Evolutionary conservation across 768 basidiomycete species (phyloP).

Genomic region (Russula olivacea): DNA sequence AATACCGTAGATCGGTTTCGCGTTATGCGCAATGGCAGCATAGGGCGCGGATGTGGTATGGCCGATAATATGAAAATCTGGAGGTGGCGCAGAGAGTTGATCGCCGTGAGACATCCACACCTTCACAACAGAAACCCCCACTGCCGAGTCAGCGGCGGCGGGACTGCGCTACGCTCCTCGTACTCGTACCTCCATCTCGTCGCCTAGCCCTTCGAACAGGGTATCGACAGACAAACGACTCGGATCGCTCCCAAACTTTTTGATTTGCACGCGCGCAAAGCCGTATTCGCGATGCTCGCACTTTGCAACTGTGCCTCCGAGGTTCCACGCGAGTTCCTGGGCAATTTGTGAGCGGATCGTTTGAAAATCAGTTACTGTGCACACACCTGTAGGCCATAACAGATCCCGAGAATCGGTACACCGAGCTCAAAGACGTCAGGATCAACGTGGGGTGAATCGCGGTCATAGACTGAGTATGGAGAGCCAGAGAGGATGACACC

Average conservation of each 20-base stretch:
- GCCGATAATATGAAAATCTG: conserved; percentile 83
- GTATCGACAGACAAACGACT: conserved; percentile 48
- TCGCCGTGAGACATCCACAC: conserved; percentile 99
- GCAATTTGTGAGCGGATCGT: neutral
- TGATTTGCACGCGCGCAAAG: conserved; percentile 73
- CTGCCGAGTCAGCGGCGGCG: neutral
- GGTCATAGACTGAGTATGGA: conserved; percentile 95
- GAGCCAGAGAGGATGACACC: conserved; percentile 97
- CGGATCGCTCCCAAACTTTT: conserved; percentile 47
- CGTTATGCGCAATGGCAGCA: conserved; percentile 88
- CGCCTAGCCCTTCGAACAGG: conserved; percentile 82
- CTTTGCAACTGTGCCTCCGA: conserved; percentile 77
- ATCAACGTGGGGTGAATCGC: conserved; percentile 90
- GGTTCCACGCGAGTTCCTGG: conserved; percentile 89
- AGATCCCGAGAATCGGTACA: conserved; percentile 92
- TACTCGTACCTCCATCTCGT: conserved; percentile 77
- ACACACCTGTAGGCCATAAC: conserved; percentile 89
- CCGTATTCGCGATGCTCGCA: conserved; percentile 96
- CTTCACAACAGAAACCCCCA: conserved; percentile 36
- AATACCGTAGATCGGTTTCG: conserved; percentile 88
- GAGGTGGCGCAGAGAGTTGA: conserved; percentile 75
- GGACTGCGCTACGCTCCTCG: conserved; percentile 20
- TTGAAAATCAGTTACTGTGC: neutral
- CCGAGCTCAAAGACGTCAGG: conserved; percentile 82
- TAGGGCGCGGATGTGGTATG: conserved; percentile 82